Evolutionary conservation across 257 asterid genomes (phyloP), one percentile per base, ranked within the genome.

Genomic region (Penstemon barbatus): DNA sequence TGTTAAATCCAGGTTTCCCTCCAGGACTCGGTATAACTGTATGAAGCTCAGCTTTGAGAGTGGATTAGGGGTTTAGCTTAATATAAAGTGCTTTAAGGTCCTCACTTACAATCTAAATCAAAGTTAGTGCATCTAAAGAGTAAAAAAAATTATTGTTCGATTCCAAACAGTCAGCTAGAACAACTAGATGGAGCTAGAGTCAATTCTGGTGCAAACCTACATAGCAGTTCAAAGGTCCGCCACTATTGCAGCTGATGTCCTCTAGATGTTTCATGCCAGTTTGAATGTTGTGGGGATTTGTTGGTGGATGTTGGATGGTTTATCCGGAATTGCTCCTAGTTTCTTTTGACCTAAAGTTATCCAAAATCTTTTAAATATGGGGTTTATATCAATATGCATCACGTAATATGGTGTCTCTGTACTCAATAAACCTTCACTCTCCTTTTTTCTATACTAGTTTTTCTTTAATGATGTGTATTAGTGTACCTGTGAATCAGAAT

Each of bases 311-410:
- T 25, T 25, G 33, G 33, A 25, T 25, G 33, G 33, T 25, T 25
- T 25, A 25, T 25, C 33, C 33, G 3, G 2, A 25, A 25, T 25
- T 25, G 33, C 15, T 60, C 46, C 33, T 61, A 37, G 41, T 55
- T 45, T 18, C 5, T 63, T 46, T 61, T 56, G 46, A 58, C 65
- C 55, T 44, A 37, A 15, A 59, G 70, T 40, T 62, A 36, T 48
- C 50, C 18, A 44, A 45, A 43, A 40, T 43, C 44, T 19, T 38
- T 25, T 51, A 12, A 58, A 12, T 18, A 10, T 56, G 7, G 42
- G 59, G 36, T 54, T 54, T 56, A 18, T 49, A 53, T 60, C 75
- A 78, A 19, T 60, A 59, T 73, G 65, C 51, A 49, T 68, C 73
- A 58, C 57, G 43, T 54, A 71, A 60, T 60, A 57, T 49, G 25